Base-by-base conservation (phyloP, 2,329 filamentous ascomycete genomes). In the Sporothrix dimorphospora region DNA sequence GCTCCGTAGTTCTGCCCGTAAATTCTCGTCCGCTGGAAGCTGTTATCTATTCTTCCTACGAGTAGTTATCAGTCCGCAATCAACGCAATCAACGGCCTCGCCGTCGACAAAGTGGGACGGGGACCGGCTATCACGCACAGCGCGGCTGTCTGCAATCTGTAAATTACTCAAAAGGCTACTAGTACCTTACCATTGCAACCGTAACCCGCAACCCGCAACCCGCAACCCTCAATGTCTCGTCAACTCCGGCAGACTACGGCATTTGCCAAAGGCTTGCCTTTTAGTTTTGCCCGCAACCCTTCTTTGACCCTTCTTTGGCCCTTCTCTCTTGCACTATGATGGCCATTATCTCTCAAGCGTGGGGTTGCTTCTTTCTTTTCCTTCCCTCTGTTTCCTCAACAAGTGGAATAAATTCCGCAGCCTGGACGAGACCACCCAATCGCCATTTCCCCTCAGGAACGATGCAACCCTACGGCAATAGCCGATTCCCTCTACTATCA, bases 381-480 rank as follows among this genome's bases (percentile, higher is more conserved):
- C 24, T 34, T 57, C 24, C 30, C 12, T 27, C 24, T 21, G 51
- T 27, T 55, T 55, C 34, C 34, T 63, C 38, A 21, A 42, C 34
- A 42, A 63, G 19, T 9, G 42, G 38, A n/a, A 45, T 21, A 63
- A 24, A 65, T 19, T 27, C 27, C 8, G 21, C 59, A 61, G 57
- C 38, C 59, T 27, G 3, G 6, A 38, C 16, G 19, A n/a, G 16
- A 1, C 53, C 12, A 27, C 2, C 55, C 55, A 59, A 6, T 40
- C 24, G 11, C 24, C 21, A 42, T 42, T 42, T 42, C 12, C 9
- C 6, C 21, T 14, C 59, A 42, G 14, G 24, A 69, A 40, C 47
- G 34, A 70, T 61, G 27, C 51, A 47, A 61, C 38, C 68, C 51
- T 38, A n/a, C 68, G 51, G 68, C 30, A 70, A 47, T 45, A 38